These are phyloP conservation scores for Phytopythium vexans DNA, from an alignment of 352 stramenopile genomes.

Conservation along the genomic window DNA sequence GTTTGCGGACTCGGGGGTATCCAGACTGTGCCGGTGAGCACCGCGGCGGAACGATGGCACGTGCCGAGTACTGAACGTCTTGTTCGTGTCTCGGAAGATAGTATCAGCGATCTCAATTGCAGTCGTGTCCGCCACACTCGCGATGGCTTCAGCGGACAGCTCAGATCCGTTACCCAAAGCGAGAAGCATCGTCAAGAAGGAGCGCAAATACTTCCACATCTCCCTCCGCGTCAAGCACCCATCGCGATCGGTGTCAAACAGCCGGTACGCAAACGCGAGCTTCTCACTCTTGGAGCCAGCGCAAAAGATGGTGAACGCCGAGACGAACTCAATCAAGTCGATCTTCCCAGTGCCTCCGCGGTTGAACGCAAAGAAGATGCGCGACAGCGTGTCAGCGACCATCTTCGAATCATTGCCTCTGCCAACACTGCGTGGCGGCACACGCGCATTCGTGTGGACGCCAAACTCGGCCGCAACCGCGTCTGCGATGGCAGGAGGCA, in stretches of 20 bases:
- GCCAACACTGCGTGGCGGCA: slow-evolving; percentile 58
- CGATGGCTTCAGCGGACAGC: slow-evolving; percentile 76
- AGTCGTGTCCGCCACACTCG: slow-evolving; percentile 73
- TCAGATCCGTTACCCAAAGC: slow-evolving; percentile 90
- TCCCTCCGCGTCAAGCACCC: slow-evolving; percentile 88
- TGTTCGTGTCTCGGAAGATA: slow-evolving; percentile 83
- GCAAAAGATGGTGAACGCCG: slow-evolving; percentile 92
- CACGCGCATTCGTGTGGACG: slow-evolving; percentile 52
- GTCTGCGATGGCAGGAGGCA: slow-evolving; percentile 46
- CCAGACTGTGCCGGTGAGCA: slow-evolving; percentile 54
- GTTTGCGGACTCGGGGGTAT: slow-evolving; percentile 45
- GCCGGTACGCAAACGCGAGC: slow-evolving; percentile 83
- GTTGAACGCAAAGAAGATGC: slow-evolving; percentile 87
- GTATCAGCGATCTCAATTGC: slow-evolving; percentile 79
- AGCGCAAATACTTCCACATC: slow-evolving; percentile 92
- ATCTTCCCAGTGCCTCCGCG: slow-evolving; percentile 81
- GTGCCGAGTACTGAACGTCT: slow-evolving; percentile 62
- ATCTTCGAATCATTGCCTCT: slow-evolving; percentile 73
- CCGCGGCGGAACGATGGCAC: slow-evolving; percentile 17
- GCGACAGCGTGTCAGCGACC: slow-evolving; percentile 66
- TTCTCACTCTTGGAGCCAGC: slow-evolving; percentile 96
- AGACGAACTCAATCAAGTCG: slow-evolving; percentile 90
- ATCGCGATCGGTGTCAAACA: slow-evolving; percentile 92
- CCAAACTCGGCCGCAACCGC: slow-evolving; percentile 61
- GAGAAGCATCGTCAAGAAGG: slow-evolving; percentile 94